Evolutionary conservation across 345 rosid species (phyloP).

Genomic region (Salix caprea): DNA sequence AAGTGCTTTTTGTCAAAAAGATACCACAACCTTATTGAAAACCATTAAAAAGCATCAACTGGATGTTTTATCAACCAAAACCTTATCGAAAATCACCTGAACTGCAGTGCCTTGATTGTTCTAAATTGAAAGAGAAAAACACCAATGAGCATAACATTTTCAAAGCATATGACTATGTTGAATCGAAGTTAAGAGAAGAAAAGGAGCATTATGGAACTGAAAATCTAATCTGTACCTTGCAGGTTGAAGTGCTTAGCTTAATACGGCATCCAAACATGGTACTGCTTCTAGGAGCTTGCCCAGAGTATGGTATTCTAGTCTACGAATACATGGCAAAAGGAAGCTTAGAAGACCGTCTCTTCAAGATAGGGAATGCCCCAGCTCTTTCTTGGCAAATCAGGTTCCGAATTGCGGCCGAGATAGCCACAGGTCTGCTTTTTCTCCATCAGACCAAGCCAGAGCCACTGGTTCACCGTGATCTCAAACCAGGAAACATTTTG

Average conservation of each 20-base stretch:
- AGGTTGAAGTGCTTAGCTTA: conserved; percentile 87
- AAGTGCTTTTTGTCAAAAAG: too few relatives aligned
- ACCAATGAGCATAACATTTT: too few relatives aligned
- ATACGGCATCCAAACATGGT: conserved; percentile 97
- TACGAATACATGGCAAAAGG: conserved; percentile 92
- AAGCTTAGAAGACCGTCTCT: conserved; percentile 76
- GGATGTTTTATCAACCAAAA: too few relatives aligned
- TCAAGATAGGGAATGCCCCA: conserved; percentile 45
- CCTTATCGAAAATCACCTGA: too few relatives aligned
- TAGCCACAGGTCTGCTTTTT: conserved; percentile 79
- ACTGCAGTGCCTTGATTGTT: too few relatives aligned
- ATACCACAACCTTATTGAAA: too few relatives aligned
- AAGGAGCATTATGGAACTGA: too few relatives aligned
- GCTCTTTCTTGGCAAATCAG: conserved; percentile 77
- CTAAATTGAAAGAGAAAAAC: too few relatives aligned
- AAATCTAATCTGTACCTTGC: background rate
- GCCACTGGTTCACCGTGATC: conserved; percentile 91
- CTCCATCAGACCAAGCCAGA: conserved; percentile 94
- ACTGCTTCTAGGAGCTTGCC: conserved; percentile 91
- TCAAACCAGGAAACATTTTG: conserved; percentile 85
- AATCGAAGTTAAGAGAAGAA: too few relatives aligned
- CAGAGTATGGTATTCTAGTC: conserved; percentile 79
- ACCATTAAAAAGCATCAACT: too few relatives aligned
- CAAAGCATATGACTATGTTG: too few relatives aligned
- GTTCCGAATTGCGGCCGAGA: conserved; percentile 80